Percentiles rank a stretch among this genome's conserved stretches.
These are phyloP conservation scores for Sugiyamaella qingdaonensis DNA, from an alignment of 805 yeast species.

Conservation along the genomic window DNA sequence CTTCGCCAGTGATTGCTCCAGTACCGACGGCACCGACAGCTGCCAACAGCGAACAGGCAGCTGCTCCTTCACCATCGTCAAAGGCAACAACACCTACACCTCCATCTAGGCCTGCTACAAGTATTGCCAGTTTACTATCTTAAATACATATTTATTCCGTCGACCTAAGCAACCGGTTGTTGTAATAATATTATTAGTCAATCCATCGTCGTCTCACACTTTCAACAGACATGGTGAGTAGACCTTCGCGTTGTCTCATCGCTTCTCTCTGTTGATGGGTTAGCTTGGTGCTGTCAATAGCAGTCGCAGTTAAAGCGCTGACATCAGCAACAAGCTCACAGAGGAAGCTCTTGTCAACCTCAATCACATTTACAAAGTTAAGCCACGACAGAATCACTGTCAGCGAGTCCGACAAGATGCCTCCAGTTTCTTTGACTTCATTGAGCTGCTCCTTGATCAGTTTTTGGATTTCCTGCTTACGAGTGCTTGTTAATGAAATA, in stretches of 20 bases:
- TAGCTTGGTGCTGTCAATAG: conserved; percentile 20
- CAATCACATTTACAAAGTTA: conserved; percentile 46
- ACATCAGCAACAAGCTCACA: conserved; percentile 26
- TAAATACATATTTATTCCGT: not conserved
- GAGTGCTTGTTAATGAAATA: conserved; percentile 41
- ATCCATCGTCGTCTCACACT: conserved; percentile 15
- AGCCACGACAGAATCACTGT: conserved; percentile 51
- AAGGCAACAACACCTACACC: not conserved
- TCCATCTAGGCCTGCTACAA: conserved; percentile 1
- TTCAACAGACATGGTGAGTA: conserved; percentile 15
- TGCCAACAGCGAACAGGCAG: not conserved
- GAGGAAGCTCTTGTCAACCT: conserved; percentile 32
- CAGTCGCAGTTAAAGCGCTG: conserved; percentile 29
- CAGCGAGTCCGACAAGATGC: conserved; percentile 24
- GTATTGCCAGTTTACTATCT: conserved; percentile 1
- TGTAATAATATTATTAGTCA: conserved; percentile 1
- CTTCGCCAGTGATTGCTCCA: not conserved
- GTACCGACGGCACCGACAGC: not conserved
- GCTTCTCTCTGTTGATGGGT: conserved; percentile 2
- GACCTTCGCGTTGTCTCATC: conserved; percentile 7
- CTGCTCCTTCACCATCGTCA: not conserved
- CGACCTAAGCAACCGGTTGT: not conserved
- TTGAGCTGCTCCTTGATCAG: conserved; percentile 32
- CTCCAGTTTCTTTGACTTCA: conserved; percentile 21
- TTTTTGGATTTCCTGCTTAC: conserved; percentile 42